These are phyloP conservation scores for Histomonas meleagridis DNA, from an alignment of 208 protist genomes.

Conservation along the genomic window DNA sequence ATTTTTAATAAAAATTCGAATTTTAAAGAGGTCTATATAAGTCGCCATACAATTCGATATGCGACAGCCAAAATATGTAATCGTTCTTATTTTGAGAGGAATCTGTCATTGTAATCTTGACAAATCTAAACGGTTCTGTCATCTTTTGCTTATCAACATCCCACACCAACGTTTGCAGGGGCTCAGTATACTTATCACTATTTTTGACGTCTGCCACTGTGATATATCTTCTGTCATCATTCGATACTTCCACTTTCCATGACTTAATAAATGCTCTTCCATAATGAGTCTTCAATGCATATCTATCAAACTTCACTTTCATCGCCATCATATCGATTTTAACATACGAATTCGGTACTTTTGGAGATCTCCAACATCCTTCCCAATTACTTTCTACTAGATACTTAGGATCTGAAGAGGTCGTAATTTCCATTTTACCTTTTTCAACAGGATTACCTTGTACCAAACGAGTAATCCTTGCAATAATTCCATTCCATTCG, in stretches of 20 bases:
- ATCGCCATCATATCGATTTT: neutral
- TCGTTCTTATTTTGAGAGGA: neutral
- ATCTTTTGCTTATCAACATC: neutral
- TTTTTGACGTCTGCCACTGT: neutral
- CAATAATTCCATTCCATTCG: neutral
- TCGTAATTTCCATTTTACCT: neutral
- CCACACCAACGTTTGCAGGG: neutral
- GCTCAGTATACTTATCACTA: neutral
- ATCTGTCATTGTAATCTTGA: conserved; percentile 10
- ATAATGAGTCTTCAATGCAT: neutral
- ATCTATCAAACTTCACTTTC: neutral
- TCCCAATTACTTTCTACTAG: neutral
- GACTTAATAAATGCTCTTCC: neutral
- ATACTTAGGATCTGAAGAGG: neutral
- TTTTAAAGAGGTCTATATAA: neutral
- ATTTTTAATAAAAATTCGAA: too few relatives aligned
- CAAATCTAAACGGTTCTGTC: neutral
- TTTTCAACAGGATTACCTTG: neutral
- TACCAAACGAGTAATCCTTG: too few relatives aligned
- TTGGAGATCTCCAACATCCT: neutral
- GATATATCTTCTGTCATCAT: neutral
- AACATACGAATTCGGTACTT: neutral
- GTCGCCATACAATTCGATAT: neutral
- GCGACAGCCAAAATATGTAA: neutral
- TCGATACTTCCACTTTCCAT: conserved; percentile 10